A percentile compares a stretch with the other conserved stretches of the same genome.
Evolutionary conservation across 192 early-diverging fungal genomes (phyloP).

Genomic region (Pilaira anomala): DNA sequence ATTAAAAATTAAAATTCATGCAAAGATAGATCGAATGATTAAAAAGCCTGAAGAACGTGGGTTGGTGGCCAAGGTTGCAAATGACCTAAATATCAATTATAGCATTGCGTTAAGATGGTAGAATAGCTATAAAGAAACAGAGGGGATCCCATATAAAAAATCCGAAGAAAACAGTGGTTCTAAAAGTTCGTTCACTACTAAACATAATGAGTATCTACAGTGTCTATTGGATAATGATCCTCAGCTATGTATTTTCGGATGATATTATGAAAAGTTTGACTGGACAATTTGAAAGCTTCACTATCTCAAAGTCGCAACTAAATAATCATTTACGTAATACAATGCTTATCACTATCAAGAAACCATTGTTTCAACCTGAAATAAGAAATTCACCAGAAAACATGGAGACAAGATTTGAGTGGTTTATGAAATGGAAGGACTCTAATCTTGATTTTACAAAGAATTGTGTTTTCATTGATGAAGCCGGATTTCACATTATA

Average conservation of each 20-base stretch:
- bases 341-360: background rate
- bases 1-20: too few species aligned
- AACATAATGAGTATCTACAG: background rate
- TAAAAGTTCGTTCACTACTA: background rate
- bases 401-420: background rate
- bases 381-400: background rate
- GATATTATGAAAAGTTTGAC: background rate
- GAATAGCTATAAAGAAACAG: too few species aligned
- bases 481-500: background rate
- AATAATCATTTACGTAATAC: background rate
- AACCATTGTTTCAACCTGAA: background rate
- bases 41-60: too few species aligned
- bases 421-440: conserved; percentile 8
- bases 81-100: too few species aligned
- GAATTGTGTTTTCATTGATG: conserved; percentile 28
- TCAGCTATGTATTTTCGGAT: background rate
- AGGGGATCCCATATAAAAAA: too few species aligned
- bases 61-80: too few species aligned
- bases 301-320: background rate
- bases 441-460: background rate
- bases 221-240: background rate
- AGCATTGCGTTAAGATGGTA: too few species aligned
- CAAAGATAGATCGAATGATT: too few species aligned
- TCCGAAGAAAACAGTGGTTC: too few species aligned
- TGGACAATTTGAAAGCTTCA: background rate